Conservation (phyloP, 345 rosid genomes). For the Lepidium aucheri region DNA sequence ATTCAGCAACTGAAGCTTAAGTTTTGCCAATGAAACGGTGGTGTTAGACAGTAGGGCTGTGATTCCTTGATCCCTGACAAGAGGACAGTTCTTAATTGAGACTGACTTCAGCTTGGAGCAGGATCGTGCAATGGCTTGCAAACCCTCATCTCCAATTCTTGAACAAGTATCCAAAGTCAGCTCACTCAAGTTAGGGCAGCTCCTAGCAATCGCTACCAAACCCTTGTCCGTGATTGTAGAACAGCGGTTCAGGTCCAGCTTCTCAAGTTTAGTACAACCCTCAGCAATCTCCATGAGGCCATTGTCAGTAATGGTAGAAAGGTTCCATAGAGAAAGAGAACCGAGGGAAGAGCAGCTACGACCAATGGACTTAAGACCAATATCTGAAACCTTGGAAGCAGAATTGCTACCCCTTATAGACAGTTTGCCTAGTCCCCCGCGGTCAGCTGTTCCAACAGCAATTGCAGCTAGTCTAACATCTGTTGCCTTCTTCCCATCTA, state of each 20-base stretch:
- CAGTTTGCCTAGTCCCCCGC: slow-evolving; percentile 84
- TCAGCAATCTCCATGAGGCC: slow-evolving; percentile 68
- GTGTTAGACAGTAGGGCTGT: slow-evolving; percentile 48
- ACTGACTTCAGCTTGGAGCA: slow-evolving; percentile 67
- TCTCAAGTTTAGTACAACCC: slow-evolving; percentile 67
- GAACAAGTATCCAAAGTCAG: slow-evolving; percentile 67
- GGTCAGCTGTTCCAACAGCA: slow-evolving; percentile 75
- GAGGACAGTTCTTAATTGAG: slow-evolving; percentile 64
- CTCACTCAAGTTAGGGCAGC: slow-evolving; percentile 67
- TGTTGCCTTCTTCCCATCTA: slow-evolving; percentile 88
- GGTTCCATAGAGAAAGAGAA: slow-evolving; percentile 68
- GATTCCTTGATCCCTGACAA: slow-evolving; percentile 87
- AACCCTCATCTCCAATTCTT: slow-evolving; percentile 67
- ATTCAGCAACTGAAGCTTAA: slow-evolving; percentile 71
- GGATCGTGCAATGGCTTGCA: slow-evolving; percentile 52
- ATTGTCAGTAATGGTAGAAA: slow-evolving; percentile 55
- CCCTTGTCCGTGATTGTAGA: slow-evolving; percentile 53
- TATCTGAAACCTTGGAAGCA: slow-evolving; percentile 43
- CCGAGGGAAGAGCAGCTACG: slow-evolving; percentile 68
- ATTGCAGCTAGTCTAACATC: slow-evolving; percentile 83
- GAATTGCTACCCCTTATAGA: slow-evolving; percentile 47
- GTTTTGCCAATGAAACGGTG: slow-evolving; percentile 38
- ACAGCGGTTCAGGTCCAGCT: slow-evolving; percentile 71
- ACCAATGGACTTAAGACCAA: slow-evolving; percentile 68
- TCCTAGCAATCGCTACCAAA: slow-evolving; percentile 55